phyloP scores from a whole-genome alignment of 2,329 filamentous ascomycete species.

The Furcasterigmium sp. region DNA sequence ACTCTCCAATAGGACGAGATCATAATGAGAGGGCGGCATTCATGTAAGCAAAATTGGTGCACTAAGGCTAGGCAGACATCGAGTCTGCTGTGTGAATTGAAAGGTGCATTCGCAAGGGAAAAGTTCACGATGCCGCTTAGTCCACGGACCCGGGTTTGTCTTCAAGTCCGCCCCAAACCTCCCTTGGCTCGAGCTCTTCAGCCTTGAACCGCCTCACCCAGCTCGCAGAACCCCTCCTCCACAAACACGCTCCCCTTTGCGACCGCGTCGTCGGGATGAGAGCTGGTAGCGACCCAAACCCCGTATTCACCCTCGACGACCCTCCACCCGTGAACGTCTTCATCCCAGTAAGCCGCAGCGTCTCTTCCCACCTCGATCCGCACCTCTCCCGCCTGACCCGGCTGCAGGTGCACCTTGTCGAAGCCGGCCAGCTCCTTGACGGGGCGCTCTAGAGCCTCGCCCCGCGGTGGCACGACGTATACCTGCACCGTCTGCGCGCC shows the following conservation, averaged over 20 bases:
- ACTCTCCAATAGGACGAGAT: too few relatives aligned
- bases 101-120: too few relatives aligned
- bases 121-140: too few relatives aligned
- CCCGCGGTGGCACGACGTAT: conserved; percentile 34
- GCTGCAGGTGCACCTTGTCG: conserved; percentile 44
- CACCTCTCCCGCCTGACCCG: conserved; percentile 28
- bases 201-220: background rate
- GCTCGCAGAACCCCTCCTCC: background rate
- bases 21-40: too few relatives aligned
- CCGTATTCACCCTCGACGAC: conserved; percentile 29
- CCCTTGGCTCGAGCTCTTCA: too few relatives aligned
- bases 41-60: too few relatives aligned
- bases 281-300: conserved; percentile 26
- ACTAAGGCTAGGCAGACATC: too few relatives aligned
- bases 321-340: conserved; percentile 30
- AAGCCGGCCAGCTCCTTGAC: conserved; percentile 47
- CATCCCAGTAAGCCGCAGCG: conserved; percentile 34
- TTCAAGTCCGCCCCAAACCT: too few relatives aligned
- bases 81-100: too few relatives aligned
- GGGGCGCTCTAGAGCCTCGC: conserved; percentile 29
- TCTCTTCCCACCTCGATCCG: conserved; percentile 19
- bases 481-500: conserved; percentile 16
- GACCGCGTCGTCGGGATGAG: background rate
- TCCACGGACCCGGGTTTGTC: too few relatives aligned
- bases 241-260: background rate